Conservation (phyloP, 768 basidiomycete genomes). For the Lactifluus subvellereus region DNA sequence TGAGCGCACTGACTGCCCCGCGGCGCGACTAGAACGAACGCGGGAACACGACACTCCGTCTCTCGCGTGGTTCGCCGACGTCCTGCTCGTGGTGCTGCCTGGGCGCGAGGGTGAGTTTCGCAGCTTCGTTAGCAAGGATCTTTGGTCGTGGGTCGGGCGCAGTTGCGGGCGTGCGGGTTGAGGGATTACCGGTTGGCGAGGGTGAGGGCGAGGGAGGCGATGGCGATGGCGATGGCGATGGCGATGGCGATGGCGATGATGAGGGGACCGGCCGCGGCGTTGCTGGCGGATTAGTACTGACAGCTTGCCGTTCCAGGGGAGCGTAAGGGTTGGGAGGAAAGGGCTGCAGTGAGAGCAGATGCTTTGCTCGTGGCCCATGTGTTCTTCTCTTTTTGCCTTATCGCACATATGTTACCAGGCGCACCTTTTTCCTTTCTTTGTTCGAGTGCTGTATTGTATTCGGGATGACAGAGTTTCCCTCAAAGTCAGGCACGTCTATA, state of each 20-base stretch:
- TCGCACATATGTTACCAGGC: no score
- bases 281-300: slow-evolving; percentile 9
- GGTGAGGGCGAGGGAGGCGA: no score
- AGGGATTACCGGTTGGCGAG: slow-evolving; percentile 10
- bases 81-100: slow-evolving; percentile 71
- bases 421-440: no score
- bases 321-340: slow-evolving; percentile 14
- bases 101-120: slow-evolving; percentile 74
- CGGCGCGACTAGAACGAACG: slow-evolving; percentile 38
- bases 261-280: background rate
- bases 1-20: slow-evolving; percentile 38
- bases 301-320: slow-evolving; percentile 20
- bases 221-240: no score
- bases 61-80: slow-evolving; percentile 66
- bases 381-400: no score
- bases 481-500: no score
- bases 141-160: slow-evolving; percentile 12
- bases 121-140: slow-evolving; percentile 54
- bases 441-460: no score
- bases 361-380: background rate
- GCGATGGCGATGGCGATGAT: background rate
- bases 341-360: background rate
- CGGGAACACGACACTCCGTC: slow-evolving; percentile 46
- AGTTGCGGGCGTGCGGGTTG: slow-evolving; percentile 18
- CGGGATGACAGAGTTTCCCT: no score